phyloP scores from a whole-genome alignment of 768 basidiomycete species.

The Mrakia hoshinonis region DNA sequence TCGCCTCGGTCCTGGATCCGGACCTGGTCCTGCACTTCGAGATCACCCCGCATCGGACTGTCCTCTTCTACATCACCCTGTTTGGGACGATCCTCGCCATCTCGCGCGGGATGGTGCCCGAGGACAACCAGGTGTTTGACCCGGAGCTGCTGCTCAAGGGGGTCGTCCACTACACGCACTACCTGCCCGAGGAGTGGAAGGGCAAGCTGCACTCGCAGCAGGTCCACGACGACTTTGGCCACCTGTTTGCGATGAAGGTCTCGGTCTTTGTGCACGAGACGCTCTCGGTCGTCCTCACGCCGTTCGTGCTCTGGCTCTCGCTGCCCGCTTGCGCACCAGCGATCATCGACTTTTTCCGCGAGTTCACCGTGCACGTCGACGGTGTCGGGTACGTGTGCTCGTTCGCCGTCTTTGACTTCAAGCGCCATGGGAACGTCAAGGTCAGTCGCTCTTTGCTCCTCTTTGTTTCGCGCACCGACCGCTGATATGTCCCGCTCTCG shows the following conservation, averaged over 20 bases:
- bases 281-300: conserved; percentile 82
- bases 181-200: conserved; percentile 90
- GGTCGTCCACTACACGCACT: conserved; percentile 88
- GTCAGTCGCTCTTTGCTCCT: conserved; percentile 42
- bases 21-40: conserved; percentile 90
- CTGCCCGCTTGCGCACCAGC: conserved; percentile 80
- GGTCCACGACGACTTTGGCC: conserved; percentile 83
- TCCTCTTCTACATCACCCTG: conserved; percentile 81
- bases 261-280: conserved; percentile 79
- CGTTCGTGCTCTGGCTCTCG: conserved; percentile 87
- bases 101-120: conserved; percentile 89
- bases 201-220: conserved; percentile 76
- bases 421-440: conserved; percentile 85
- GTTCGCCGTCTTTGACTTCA: conserved; percentile 97
- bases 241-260: conserved; percentile 88
- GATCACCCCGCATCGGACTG: conserved; percentile 83
- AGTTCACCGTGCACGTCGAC: conserved; percentile 94
- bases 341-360: conserved; percentile 95
- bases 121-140: conserved; percentile 86
- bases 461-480: background rate
- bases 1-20: conserved; percentile 85
- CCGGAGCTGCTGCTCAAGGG: conserved; percentile 86
- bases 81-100: conserved; percentile 83
- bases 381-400: conserved; percentile 94
- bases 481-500: background rate